Base-by-base conservation (phyloP, 371 early-diverging fungal genomes). In the Mortierella sp. region DNA sequence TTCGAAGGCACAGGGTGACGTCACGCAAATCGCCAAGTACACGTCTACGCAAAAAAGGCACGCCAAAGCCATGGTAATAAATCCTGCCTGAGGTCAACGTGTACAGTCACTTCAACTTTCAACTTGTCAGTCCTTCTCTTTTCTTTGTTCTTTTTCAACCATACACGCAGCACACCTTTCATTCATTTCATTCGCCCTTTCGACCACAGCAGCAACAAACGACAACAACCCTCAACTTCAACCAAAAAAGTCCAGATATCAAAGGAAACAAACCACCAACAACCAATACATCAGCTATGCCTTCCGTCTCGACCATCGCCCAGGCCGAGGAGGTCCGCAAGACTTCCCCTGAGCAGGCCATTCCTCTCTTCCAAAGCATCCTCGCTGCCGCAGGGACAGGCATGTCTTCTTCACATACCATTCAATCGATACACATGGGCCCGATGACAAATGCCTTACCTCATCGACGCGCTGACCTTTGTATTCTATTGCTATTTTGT, bases 321-420 rank as follows among this genome's bases (percentile, higher is more conserved):
- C 87, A 90, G 63, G 89, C 90, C 7, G 87, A 89, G 74, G 85
- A 88, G 39, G 79, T 89, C 52, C 86, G 86, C 67, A 83, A 90
- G 68, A 86, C 88, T 13, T 87, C 87, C 40, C 86, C 88, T 31
- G 90, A 90, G 44, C 86, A 91, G 71, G 89, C 91, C 24, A 87
- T 90, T 53, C 79, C 71, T 47, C 68, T 87, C n/a, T 92, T 91
- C 80, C 88, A 88, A 64, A 74, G 80, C 66, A 90, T 91, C 68
- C 81, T 91, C 53, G 82, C 87, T 24, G 86, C 89, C 39, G 74
- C 74, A 53, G 79, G 76, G 52, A 66, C 77, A 77, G 80, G 80
- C 77, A 80, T 44, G 80, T 80, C 34, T 22, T 1, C 61, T 1
- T 19, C 37, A 37, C 31, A 8, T 34, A 8, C 22, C 2, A 34